A percentile compares a stretch with the other conserved stretches of the same genome.
These are phyloP conservation scores for Dictyostelium capitatum DNA, from an alignment of 78 protist genomes.

Conservation along the genomic window DNA sequence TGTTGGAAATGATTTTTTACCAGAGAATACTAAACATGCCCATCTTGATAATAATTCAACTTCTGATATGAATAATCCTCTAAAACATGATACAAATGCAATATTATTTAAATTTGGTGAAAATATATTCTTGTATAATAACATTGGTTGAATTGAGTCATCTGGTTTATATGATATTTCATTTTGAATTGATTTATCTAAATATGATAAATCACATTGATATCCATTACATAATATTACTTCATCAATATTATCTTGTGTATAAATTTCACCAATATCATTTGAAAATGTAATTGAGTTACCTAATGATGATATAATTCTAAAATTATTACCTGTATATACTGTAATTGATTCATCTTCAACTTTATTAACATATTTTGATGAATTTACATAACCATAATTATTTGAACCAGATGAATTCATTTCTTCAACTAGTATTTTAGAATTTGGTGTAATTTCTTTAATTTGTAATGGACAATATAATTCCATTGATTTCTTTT, in stretches of 20 bases:
- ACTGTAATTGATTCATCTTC: background rate
- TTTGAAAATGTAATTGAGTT: background rate
- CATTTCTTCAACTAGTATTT: background rate
- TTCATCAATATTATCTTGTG: background rate
- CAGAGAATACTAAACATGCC: background rate
- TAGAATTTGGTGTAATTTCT: background rate
- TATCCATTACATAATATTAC: constrained; percentile 5
- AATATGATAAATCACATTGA: background rate
- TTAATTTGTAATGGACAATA: background rate
- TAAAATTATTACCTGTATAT: background rate
- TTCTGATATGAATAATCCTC: background rate
- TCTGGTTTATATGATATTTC: background rate
- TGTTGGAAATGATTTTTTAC: background rate
- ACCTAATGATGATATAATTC: background rate
- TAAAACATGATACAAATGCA: background rate
- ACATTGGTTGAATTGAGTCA: background rate
- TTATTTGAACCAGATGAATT: background rate
- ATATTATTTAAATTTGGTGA: background rate
- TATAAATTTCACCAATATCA: background rate
- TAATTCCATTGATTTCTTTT: background rate
- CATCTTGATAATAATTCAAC: background rate
- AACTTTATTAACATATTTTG: background rate
- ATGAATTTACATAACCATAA: background rate
- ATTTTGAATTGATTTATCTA: background rate
- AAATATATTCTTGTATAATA: background rate